These are phyloP conservation scores for Dipteronia dyeriana DNA, from an alignment of 345 rosid species.

Conservation along the genomic window DNA sequence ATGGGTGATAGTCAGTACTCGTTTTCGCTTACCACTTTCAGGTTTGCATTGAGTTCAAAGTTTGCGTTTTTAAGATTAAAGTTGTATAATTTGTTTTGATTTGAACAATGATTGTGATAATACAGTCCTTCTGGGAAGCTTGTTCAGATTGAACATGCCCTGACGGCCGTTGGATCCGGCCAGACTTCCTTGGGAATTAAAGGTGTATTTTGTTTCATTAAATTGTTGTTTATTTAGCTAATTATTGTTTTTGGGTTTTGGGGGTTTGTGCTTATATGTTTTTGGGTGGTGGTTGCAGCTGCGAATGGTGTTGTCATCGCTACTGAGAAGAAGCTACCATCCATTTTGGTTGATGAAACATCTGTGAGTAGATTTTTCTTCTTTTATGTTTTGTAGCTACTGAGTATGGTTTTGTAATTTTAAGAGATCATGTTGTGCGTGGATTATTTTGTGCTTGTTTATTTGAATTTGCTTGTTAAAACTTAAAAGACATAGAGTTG, in stretches of 20 bases:
- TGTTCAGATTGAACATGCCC: slow-evolving; percentile 96
- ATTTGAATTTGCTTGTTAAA: no score
- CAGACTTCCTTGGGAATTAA: slow-evolving; percentile 94
- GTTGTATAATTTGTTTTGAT: background rate
- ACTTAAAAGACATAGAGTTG: no score
- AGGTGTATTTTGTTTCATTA: slow-evolving; percentile 41
- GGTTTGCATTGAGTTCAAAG: slow-evolving; percentile 33
- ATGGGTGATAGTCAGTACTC: slow-evolving; percentile 99
- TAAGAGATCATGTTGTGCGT: background rate
- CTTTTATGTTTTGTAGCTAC: no score
- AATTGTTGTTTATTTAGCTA: background rate
- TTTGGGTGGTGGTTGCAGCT: slow-evolving; percentile 48
- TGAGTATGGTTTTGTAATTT: background rate
- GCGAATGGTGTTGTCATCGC: slow-evolving; percentile 96
- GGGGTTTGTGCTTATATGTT: background rate
- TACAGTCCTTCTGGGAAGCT: slow-evolving; percentile 95
- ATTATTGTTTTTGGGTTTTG: background rate
- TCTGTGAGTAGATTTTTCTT: slow-evolving; percentile 54
- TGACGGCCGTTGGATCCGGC: slow-evolving; percentile 92
- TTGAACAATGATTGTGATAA: slow-evolving; percentile 6
- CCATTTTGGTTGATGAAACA: slow-evolving; percentile 88
- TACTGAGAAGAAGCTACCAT: slow-evolving; percentile 87
- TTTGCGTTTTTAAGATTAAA: background rate
- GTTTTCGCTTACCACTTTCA: slow-evolving; percentile 94
- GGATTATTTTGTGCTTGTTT: no score